Evolutionary conservation across 1,284 basidiomycete species (phyloP).

Genomic region (Trichosporon ovoides): DNA sequence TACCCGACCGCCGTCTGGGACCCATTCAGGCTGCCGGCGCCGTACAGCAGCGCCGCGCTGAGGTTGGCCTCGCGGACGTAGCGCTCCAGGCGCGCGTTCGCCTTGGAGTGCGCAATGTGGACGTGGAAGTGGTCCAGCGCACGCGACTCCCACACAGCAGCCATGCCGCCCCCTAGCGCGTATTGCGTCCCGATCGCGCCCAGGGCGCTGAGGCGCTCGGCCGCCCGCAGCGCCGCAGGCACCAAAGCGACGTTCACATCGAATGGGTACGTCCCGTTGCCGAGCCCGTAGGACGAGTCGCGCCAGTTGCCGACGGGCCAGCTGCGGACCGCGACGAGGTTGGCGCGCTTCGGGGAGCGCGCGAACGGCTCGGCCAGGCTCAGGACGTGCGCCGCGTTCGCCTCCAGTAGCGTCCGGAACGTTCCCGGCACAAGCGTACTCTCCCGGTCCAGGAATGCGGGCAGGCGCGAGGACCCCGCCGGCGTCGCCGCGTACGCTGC

Average conservation of each 20-base stretch:
- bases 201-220: slow-evolving; percentile 45
- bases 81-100: slow-evolving; percentile 45
- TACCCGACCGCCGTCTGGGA: slow-evolving; percentile 16
- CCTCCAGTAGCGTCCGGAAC: slow-evolving; percentile 42
- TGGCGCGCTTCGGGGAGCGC: slow-evolving; percentile 35
- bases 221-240: slow-evolving; percentile 53
- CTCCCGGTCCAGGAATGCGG: slow-evolving; percentile 34
- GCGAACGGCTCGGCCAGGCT: slow-evolving; percentile 46
- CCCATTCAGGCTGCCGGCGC: slow-evolving; percentile 24
- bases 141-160: slow-evolving; percentile 50
- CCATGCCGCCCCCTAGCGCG: slow-evolving; percentile 39
- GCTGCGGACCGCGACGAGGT: slow-evolving; percentile 46
- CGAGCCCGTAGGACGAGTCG: slow-evolving; percentile 53
- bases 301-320: slow-evolving; percentile 53
- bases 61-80: slow-evolving; percentile 51
- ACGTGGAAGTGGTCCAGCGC: slow-evolving; percentile 52
- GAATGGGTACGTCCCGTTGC: slow-evolving; percentile 53
- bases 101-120: slow-evolving; percentile 38
- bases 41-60: slow-evolving; percentile 37
- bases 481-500: slow-evolving; percentile 45
- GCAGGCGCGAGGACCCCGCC: slow-evolving; percentile 40
- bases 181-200: slow-evolving; percentile 45
- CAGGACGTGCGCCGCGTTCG: slow-evolving; percentile 29
- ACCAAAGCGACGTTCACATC: slow-evolving; percentile 55
- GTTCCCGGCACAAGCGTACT: slow-evolving; percentile 50